These are phyloP conservation scores for Endocalyx cinctus DNA, from an alignment of 2,329 filamentous ascomycete species.

Conservation along the genomic window DNA sequence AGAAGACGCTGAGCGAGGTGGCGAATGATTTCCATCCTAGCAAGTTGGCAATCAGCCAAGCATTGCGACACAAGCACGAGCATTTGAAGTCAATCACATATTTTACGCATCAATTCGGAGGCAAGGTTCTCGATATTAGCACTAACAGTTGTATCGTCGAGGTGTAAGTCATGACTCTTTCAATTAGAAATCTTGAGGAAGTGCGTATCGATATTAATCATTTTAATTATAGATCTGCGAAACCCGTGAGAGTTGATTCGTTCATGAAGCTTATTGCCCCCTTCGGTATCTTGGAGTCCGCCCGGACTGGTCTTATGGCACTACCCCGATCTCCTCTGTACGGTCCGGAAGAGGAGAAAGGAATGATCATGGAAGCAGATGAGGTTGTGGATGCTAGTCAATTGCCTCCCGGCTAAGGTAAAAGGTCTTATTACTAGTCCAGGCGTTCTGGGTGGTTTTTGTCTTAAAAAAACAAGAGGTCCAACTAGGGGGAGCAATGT, in stretches of 20 bases:
- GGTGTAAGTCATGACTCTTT: slow-evolving; percentile 79
- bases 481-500: no score
- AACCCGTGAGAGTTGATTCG: slow-evolving; percentile 88
- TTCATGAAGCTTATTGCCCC: slow-evolving; percentile 94
- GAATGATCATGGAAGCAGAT: slow-evolving; percentile 76
- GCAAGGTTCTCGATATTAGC: slow-evolving; percentile 96
- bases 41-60: slow-evolving; percentile 79
- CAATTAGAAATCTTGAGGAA: neutral
- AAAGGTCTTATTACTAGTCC: neutral
- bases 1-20: slow-evolving; percentile 40
- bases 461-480: no score
- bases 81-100: slow-evolving; percentile 95
- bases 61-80: slow-evolving; percentile 93
- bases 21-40: slow-evolving; percentile 81
- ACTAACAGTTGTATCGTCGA: slow-evolving; percentile 99
- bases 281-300: slow-evolving; percentile 95
- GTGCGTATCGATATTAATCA: neutral
- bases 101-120: slow-evolving; percentile 94
- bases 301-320: slow-evolving; percentile 93
- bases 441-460: slow-evolving; percentile 13
- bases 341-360: slow-evolving; percentile 60
- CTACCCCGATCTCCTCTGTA: slow-evolving; percentile 87
- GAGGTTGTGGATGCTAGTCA: slow-evolving; percentile 93
- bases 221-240: slow-evolving; percentile 64
- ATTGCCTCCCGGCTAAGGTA: slow-evolving; percentile 76